These are phyloP conservation scores for Ilex asprella DNA, from an alignment of 257 asterid species.

Conservation along the genomic window DNA sequence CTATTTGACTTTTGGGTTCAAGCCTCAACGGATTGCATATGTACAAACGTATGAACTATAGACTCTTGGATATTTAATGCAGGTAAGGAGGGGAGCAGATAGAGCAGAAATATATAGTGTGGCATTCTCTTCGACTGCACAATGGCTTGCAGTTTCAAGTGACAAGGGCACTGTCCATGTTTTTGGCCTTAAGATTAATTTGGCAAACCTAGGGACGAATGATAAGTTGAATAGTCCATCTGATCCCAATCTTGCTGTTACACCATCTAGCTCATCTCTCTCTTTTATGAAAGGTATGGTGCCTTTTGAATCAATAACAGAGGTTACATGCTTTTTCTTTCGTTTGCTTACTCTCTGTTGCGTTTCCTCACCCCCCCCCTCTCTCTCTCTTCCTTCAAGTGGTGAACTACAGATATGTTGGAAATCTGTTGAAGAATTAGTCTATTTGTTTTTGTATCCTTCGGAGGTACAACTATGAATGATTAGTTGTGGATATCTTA, in stretches of 20 bases:
- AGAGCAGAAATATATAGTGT: background rate
- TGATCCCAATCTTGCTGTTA: background rate
- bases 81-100: conserved; percentile 1
- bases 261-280: background rate
- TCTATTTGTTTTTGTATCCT: no score
- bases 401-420: no score
- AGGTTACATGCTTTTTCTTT: no score
- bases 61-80: background rate
- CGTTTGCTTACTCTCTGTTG: no score
- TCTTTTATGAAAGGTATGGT: background rate
- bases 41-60: no score
- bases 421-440: no score
- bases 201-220: background rate
- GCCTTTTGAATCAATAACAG: background rate
- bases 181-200: background rate
- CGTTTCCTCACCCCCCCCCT: no score
- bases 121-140: background rate
- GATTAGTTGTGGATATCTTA: no score
- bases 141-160: background rate
- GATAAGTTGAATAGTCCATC: background rate
- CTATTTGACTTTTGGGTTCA: no score
- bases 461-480: no score
- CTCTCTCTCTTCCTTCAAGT: no score
- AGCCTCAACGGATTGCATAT: no score
- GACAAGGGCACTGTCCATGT: conserved; percentile 1